Evolutionary conservation across 2,329 filamentous ascomycete genomes (phyloP), one percentile per base, ranked within the genome.

Genomic region (Cladosporium oxysporum): DNA sequence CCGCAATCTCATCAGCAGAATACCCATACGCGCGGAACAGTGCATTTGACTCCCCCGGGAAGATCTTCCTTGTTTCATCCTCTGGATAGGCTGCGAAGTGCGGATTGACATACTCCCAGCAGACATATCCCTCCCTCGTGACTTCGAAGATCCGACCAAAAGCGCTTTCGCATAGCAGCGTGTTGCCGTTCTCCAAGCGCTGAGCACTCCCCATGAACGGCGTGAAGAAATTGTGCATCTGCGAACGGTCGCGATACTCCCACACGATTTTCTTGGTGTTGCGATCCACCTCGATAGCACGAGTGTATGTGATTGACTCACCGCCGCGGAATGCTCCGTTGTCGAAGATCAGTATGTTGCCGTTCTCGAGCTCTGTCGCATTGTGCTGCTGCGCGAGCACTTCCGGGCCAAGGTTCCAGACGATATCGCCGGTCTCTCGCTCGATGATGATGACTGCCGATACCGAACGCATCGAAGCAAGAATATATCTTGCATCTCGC

Each of bases 161-260:
- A 0, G 76, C 80, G 47, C 76, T 78, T 70, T 83, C 81, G 26
- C 77, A 80, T 6, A 83, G 66, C 61, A 83, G 62, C 0, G 80
- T 80, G 67, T 83, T 82, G 10, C 80, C 79, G 60, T 79, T 79
- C 11, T 44, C 50, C 18, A 82, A 67, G 16, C 77, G 71, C 69
- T 83, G 80, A 8, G 80, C 81, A 58, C 78, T 77, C 23, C 81
- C 81, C 81, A 83, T 82, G 62, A 83, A 83, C 0, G 80, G 80
- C 0, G 78, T 81, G 71, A 82, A 83, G 69, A 82, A 80, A 6
- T 73, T 75, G 52, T 57, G 52, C 61, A 80, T 71, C 6, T 76
- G 76, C 49, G 76, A 74, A 1, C 74, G 70, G 65, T 83, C 81
- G 10, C 73, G 73, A 58, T 82, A 82, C 62, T 82, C 75, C 81